Evolutionary conservation across 139 green algal genomes (phyloP), one percentile per base, ranked within the genome.

Genomic region (Auxenochlorella pyrenoidosa): DNA sequence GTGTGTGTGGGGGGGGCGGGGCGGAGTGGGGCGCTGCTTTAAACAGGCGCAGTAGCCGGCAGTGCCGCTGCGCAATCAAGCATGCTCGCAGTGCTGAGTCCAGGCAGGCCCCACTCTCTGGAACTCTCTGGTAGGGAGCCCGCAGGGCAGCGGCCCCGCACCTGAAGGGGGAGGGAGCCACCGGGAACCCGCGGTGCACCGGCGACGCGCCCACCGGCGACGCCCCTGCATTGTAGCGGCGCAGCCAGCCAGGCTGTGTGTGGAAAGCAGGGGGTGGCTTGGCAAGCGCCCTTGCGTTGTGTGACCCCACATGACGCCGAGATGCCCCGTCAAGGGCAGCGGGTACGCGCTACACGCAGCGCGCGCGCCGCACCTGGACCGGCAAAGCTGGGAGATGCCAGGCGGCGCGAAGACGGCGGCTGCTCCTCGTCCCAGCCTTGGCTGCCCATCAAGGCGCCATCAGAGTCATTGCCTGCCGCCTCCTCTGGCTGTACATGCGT

Each of bases 131-230:
- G n/a, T n/a, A 71, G 63, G 32, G 28, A 66, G 32, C 5, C 36
- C 8, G 40, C 41, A 58, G 18, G 21, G 77, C 6, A 72, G 51
- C 18, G 26, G 58, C 34, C 6, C 41, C 65, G 15, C 32, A 77
- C 84, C 84, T 76, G 59, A 88, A 88, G 4, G 84, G 84, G 0
- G 84, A 88, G 28, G 84, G 73, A 15, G 84, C 73, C 60, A 81
- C 40, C 24, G n/a, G 84, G 73, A 88, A 88, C 73, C 84, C 73
- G 40, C 41, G 59, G 59, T 65, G 59, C 30, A 32, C 38, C 13
- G 63, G 80, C 2, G 63, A 85, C 28, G 63, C 43, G 26, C 80
- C 80, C 40, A 84, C 24, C 3, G 79, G 79, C 0, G 79, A 84
- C 18, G 59, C 60, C 19, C 26, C 79, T 84, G 79, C 79, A 84